A percentile compares a stretch with the other conserved stretches of the same genome.
Evolutionary conservation across 768 basidiomycete species (phyloP).

Genomic region (Tricholoma saponaceum): DNA sequence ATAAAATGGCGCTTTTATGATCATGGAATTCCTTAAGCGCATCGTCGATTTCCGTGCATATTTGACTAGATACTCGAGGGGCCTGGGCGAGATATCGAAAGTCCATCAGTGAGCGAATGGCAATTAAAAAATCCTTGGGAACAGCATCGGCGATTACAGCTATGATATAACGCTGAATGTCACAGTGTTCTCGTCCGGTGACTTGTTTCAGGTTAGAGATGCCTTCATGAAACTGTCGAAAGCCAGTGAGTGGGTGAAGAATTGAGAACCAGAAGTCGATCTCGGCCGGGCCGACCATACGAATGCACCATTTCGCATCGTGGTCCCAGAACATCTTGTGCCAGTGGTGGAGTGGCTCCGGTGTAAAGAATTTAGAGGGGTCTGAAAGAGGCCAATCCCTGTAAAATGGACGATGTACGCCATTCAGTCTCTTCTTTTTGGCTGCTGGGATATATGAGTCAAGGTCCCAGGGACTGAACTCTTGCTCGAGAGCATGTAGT

Average conservation of each 20-base stretch:
- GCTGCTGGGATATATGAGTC: conserved; percentile 18
- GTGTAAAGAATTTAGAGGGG: conserved; percentile 29
- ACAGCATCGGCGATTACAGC: not conserved
- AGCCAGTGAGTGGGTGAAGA: conserved; percentile 31
- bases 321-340: conserved; percentile 36
- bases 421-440: conserved; percentile 20
- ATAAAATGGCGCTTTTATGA: not conserved
- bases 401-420: conserved; percentile 34
- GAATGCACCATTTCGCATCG: conserved; percentile 33
- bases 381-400: conserved; percentile 29
- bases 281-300: conserved; percentile 23
- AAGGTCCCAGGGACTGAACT: conserved; percentile 20
- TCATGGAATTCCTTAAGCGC: not conserved
- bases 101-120: not conserved
- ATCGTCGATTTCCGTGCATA: not conserved
- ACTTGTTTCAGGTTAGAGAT: conserved; percentile 37
- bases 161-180: conserved; percentile 27
- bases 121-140: not conserved
- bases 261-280: conserved; percentile 32
- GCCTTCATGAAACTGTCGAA: conserved; percentile 33
- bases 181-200: conserved; percentile 34
- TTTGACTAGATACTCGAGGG: not conserved
- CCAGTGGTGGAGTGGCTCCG: conserved; percentile 35
- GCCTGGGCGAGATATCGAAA: conserved; percentile 19
- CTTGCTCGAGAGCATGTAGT: conserved; percentile 9